Evolutionary conservation across 305 asterid species (phyloP).

Genomic region (Plantago lanceolata): DNA sequence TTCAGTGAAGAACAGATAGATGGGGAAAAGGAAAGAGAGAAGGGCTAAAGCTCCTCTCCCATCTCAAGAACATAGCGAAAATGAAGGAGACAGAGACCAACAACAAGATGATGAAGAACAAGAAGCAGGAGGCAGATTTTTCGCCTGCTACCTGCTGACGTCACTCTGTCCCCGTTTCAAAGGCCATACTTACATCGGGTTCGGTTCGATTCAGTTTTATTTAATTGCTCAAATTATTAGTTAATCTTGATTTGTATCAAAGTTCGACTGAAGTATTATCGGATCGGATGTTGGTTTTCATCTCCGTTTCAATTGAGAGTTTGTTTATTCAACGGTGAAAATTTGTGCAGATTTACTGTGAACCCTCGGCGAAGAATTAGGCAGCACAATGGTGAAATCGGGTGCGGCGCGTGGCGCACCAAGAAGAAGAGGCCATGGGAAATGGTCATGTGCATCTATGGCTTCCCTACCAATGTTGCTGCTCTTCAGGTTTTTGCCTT

Average conservation of each 20-base stretch:
- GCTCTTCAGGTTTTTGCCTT: slow-evolving; percentile 48
- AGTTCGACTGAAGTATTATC: too few relatives aligned
- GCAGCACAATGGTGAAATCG: slow-evolving; percentile 55
- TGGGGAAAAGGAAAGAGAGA: slow-evolving; percentile 33
- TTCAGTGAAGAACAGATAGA: slow-evolving; percentile 9
- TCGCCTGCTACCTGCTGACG: slow-evolving; percentile 48
- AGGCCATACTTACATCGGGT: slow-evolving; percentile 59
- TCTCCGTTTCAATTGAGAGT: not conserved
- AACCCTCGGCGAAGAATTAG: slow-evolving; percentile 53
- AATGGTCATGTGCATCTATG: slow-evolving; percentile 58
- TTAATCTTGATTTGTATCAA: too few relatives aligned
- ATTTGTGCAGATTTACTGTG: slow-evolving; percentile 42
- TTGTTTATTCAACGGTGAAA: not conserved
- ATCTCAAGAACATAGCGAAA: not conserved
- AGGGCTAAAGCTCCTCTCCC: slow-evolving; percentile 19
- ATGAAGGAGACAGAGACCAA: not conserved
- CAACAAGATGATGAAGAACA: slow-evolving; percentile 17
- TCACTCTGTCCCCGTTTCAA: slow-evolving; percentile 51
- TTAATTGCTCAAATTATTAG: not conserved
- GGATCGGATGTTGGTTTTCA: too few relatives aligned
- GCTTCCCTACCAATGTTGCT: slow-evolving; percentile 50
- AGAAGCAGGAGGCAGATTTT: slow-evolving; percentile 27
- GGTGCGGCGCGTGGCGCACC: slow-evolving; percentile 49
- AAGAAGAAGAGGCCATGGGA: slow-evolving; percentile 60
- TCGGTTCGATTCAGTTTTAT: not conserved